Base-by-base conservation (phyloP, 345 rosid species). In the Ricinus communis region DNA sequence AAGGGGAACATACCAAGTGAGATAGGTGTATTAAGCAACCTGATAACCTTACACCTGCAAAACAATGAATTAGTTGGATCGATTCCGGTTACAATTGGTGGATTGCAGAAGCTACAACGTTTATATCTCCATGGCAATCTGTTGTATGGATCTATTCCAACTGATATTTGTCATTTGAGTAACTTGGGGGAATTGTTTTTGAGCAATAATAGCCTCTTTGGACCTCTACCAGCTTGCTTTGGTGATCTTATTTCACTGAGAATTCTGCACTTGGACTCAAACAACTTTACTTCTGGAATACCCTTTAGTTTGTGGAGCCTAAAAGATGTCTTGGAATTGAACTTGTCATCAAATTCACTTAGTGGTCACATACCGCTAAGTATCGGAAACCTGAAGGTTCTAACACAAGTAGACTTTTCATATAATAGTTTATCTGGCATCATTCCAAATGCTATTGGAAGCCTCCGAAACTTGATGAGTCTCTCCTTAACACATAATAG, bases 321-420 rank as follows among this genome's bases (percentile, higher is more conserved):
- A 18, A 30, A 30, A 15, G 62, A 30, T 57, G 13, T 57, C 62
- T 8, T 57, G 1, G 9, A 28, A 10, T 7, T 75, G 1, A 33
- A 79, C 12, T 19, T 79, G 50, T 75, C 79, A 7, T 74, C 74
- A 15, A 79, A 79, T 68, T 41, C 31, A 27, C 53, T 75, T 0
- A 15, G 21, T 5, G 79, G 79, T 0, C 1, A 49, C 0, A 65
- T 79, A 3, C 71, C 76, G 30, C 1, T 5, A 10, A 59, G 57
- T 1, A 46, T 79, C 57, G 74, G 71, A 21, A 65, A 79, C 11
- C 52, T 76, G 54, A 64, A 43, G 45, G 79, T 51, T 51, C n/a
- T 63, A 61, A 7, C 11, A 13, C 2, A 1, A 8, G 2, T 1
- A 19, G 69, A 79, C 72, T 45, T 79, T 0, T 75, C 82, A n/a